Percentiles rank a stretch among this genome's conserved stretches.
phyloP scores from a whole-genome alignment of 805 yeast genomes.

The Cyberlindnera saturnus region DNA sequence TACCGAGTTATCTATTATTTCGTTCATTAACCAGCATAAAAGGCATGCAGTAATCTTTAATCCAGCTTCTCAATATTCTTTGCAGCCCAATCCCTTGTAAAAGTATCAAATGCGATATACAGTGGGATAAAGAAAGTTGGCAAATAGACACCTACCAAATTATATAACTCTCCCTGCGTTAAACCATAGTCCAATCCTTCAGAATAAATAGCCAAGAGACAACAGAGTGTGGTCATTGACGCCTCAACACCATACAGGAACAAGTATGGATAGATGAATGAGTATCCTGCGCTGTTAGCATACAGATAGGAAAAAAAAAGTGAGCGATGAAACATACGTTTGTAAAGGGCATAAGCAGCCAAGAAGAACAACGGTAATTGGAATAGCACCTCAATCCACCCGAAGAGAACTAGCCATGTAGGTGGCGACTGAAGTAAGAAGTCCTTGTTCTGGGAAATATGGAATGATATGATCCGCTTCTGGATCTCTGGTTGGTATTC shows the following conservation, averaged over 20 bases:
- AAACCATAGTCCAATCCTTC: constrained; percentile 31
- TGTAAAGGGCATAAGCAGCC: constrained; percentile 31
- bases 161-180: constrained; percentile 28
- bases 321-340: constrained; percentile 24
- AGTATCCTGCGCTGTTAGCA: constrained; percentile 11
- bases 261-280: constrained; percentile 34
- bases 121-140: constrained; percentile 73
- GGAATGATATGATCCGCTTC: constrained; percentile 45
- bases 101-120: constrained; percentile 32
- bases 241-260: constrained; percentile 80
- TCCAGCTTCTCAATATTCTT: not conserved
- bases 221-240: constrained; percentile 67
- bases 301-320: constrained; percentile 1
- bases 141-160: constrained; percentile 47
- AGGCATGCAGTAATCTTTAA: not conserved
- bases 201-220: constrained; percentile 46
- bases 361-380: constrained; percentile 76
- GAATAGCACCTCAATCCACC: constrained; percentile 60
- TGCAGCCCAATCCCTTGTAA: constrained; percentile 15
- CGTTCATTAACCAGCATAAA: not conserved
- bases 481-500: constrained; percentile 44
- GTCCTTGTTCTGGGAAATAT: constrained; percentile 63
- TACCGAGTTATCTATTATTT: not conserved
- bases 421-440: constrained; percentile 56
- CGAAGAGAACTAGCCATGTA: constrained; percentile 69